Evolutionary conservation across 306 rosid genomes (phyloP).

Genomic region (Sophora flavescens): DNA sequence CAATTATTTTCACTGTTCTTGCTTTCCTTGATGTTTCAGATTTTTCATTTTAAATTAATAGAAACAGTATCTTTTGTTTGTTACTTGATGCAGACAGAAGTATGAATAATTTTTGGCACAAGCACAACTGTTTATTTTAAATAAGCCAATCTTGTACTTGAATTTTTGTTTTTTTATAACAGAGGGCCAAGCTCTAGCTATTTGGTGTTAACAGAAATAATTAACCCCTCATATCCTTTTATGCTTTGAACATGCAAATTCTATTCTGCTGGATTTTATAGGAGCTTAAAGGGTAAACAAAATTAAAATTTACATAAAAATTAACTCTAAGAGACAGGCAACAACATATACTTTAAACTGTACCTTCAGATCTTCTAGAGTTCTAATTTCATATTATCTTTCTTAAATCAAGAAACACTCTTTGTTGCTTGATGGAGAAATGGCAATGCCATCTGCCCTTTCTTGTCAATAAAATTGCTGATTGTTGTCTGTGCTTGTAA

Average conservation of each 20-base stretch:
- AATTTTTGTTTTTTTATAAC: background rate
- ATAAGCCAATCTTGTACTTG: background rate
- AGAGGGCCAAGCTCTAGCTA: background rate
- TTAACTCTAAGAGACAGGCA: background rate
- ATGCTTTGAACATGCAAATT: background rate
- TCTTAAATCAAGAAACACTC: background rate
- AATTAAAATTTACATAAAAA: background rate
- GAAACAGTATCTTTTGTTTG: background rate
- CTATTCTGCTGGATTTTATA: background rate
- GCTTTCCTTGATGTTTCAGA: background rate
- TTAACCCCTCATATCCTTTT: slow-evolving; percentile 6
- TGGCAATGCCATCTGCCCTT: background rate
- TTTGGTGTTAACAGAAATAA: background rate
- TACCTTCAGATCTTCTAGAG: slow-evolving; percentile 1
- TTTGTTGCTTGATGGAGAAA: background rate
- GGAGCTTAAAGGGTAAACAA: background rate
- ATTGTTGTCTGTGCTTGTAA: background rate
- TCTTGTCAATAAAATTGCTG: background rate
- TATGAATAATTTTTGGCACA: background rate
- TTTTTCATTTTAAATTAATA: background rate
- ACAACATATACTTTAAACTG: background rate
- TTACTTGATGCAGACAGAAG: background rate
- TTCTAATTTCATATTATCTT: background rate
- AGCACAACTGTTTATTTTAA: too few species aligned
- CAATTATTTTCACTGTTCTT: background rate